Base-by-base conservation (phyloP, 164 flowering plant genomes). In the Magnolia kwangsiensis region DNA sequence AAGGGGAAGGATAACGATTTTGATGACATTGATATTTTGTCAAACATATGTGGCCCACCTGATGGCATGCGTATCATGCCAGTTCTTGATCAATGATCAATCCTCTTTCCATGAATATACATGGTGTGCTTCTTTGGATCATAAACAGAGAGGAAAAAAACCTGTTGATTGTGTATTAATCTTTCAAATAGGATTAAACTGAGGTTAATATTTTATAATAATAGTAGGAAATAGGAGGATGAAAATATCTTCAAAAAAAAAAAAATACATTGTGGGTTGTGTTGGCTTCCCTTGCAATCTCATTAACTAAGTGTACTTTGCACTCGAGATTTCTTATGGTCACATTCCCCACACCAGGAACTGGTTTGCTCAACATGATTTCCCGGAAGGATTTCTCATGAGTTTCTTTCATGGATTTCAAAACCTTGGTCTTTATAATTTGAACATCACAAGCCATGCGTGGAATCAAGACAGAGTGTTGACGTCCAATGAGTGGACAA, bases 321-420 rank as follows among this genome's bases (percentile, higher is more conserved):
- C 94, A 49, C 19, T 96, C 99, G 50, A 96, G 91, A 80, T 88
- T 84, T 24, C 85, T 63, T 61, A 91, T 88, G 63, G 89, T 88
- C 1, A 94, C 84, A 83, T 94, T 85, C 66, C 99, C 99, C 10
- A 85, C 88, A 50, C 92, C 89, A 23, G 98, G 95, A 63, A 91
- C 88, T 74, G 94, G 80, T 81, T 94, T 94, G 89, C 91, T 90
- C 84, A 90, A 27, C 93, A 96, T 90, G 90, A 90, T 94, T 71
- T 84, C 51, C 71, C 89, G 86, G 72, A 90, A 92, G 19, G 91
- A 87, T 77, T 86, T 85, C 72, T 98, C 97, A 86, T 96, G 85
- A 23, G 77, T 75, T 81, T 89, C 88, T 78, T 80, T 83, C 23
- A 96, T 85, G 72, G 86, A 77, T 75, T 85, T 86, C 88, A 96